These are phyloP conservation scores for Fusarium begoniae DNA, from an alignment of 2,329 filamentous ascomycete genomes.

Conservation along the genomic window DNA sequence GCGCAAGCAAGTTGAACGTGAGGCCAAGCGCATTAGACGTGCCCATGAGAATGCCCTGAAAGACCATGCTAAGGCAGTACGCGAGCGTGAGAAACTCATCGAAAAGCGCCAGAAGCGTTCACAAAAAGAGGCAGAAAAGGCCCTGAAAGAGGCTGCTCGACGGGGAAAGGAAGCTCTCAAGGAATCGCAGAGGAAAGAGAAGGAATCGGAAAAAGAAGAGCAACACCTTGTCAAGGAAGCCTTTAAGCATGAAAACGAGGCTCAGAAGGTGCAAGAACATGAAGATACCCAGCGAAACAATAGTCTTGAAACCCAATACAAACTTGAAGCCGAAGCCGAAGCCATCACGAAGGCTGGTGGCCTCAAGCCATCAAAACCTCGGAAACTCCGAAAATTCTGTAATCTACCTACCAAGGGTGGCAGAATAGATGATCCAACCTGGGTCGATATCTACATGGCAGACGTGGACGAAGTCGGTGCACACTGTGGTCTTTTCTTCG, in stretches of 20 bases:
- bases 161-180: constrained; percentile 45
- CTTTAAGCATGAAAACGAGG: constrained; percentile 16
- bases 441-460: constrained; percentile 83
- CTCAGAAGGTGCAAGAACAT: constrained; percentile 18
- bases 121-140: constrained; percentile 50
- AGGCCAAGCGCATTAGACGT: constrained; percentile 70
- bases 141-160: constrained; percentile 40
- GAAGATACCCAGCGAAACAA: not conserved
- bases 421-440: constrained; percentile 72
- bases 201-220: constrained; percentile 39
- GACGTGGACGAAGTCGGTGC: constrained; percentile 86
- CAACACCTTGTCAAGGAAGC: constrained; percentile 16
- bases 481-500: constrained; percentile 83
- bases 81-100: constrained; percentile 68
- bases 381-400: constrained; percentile 80
- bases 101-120: constrained; percentile 61
- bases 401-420: constrained; percentile 67
- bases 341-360: constrained; percentile 14
- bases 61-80: constrained; percentile 70
- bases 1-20: constrained; percentile 74
- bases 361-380: constrained; percentile 43
- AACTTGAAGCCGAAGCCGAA: constrained; percentile 4
- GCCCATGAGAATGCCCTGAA: constrained; percentile 73
- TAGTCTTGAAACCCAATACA: not conserved
- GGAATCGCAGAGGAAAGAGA: constrained; percentile 44